Conservation (phyloP, 169 alveolate species). For the Cryptosporidium tyzzeri region DNA sequence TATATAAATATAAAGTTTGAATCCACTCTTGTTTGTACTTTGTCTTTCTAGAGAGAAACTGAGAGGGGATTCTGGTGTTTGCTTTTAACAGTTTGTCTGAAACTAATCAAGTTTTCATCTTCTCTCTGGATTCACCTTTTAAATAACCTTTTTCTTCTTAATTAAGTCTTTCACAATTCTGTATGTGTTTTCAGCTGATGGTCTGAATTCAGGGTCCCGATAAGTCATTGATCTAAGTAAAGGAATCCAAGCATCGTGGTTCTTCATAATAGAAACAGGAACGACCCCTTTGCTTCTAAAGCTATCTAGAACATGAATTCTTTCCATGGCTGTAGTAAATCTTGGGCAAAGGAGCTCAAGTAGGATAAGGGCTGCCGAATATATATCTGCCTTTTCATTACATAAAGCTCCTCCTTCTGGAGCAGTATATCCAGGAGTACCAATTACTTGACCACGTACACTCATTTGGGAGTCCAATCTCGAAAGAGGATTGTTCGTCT, state of each 20-base stretch:
- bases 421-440: conserved; percentile 92
- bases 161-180: conserved; percentile 65
- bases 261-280: conserved; percentile 84
- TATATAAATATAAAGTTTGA: background rate
- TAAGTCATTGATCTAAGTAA: conserved; percentile 87
- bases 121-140: background rate
- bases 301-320: conserved; percentile 85
- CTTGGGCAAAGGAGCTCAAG: conserved; percentile 90
- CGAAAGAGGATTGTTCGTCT: conserved; percentile 30
- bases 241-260: conserved; percentile 85
- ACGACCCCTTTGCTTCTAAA: conserved; percentile 84
- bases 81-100: background rate
- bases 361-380: conserved; percentile 88
- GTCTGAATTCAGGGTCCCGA: conserved; percentile 87
- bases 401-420: conserved; percentile 93
- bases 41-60: background rate
- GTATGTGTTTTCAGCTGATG: conserved; percentile 84
- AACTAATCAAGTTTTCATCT: background rate
- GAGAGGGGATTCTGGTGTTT: background rate
- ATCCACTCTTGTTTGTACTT: background rate
- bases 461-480: conserved; percentile 79
- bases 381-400: conserved; percentile 91
- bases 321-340: conserved; percentile 89
- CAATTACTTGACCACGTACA: conserved; percentile 88
- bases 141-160: conserved; percentile 28